Base-by-base conservation (phyloP, 202 grass and related monocot genomes). In the Dendrocalamus latiflorus region DNA sequence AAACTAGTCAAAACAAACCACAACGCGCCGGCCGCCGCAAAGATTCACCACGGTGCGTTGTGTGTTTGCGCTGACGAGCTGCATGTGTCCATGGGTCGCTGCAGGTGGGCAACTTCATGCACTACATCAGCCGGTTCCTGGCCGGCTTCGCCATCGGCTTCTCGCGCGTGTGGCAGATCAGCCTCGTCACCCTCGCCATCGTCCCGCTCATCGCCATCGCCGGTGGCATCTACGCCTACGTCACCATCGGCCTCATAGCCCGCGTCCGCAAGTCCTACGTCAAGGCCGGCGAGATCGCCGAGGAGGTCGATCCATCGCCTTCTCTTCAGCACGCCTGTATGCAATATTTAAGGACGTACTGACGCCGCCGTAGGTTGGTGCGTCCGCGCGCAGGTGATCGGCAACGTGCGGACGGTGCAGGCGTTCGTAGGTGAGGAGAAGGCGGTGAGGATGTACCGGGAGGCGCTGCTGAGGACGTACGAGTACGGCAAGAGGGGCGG, bases 71-170 rank as follows among this genome's bases (percentile, higher is more conserved):
- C n/a, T 75, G 39, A 39, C 28, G 45, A 85, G 3, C 21, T 55
- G n/a, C n/a, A n/a, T n/a, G n/a, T 47, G 48, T 0, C 49, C 60
- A 17, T 66, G 59, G 15, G 5, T 60, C 9, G 0, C 20, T 72
- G 65, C 83, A 98, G 95, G 91, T 98, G 57, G 95, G 95, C 57
- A 98, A 95, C 87, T 95, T 98, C 91, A 93, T 98, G 95, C 95
- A 98, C 92, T 98, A 98, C 93, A 98, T 98, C 78, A 98, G 95
- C 89, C 89, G 95, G 70, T 98, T 98, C 83, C 72, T 95, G 21
- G 91, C 86, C 38, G 95, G 95, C 24, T 98, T 98, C 49, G 95
- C 93, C 78, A 90, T 98, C 84, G 95, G 95, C 51, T 98, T 98
- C 86, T 84, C 91, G 39, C 84, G 79, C 16, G 89, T 98, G 61